Base-by-base conservation (phyloP, 345 rosid genomes). In the Erodium maritimum region DNA sequence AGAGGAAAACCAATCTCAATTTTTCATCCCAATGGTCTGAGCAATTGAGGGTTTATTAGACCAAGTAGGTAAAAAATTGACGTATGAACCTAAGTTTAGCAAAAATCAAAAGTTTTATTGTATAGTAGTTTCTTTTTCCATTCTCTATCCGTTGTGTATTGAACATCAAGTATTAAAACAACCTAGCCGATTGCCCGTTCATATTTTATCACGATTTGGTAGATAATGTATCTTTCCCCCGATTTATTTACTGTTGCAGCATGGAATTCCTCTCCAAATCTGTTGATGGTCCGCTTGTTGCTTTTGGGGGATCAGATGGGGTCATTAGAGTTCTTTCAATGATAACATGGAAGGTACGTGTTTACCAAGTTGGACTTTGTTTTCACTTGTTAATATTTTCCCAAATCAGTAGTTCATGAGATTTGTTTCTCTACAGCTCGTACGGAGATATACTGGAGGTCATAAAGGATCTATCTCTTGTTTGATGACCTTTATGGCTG, bases 231-330 rank as follows among this genome's bases (percentile, higher is more conserved):
- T 37, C 29, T 45, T 21, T 34, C 18, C n/a, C n/a, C n/a, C n/a
- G n/a, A 23, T 17, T 25, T 14, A 61, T 56, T 23, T 57, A 59
- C 23, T 54, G 50, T 59, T 76, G 71, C 82, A 89, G 99, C 70
- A 87, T 93, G 99, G 97, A 89, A 77, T 93, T 89, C 59, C 95
- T 89, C 19, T 57, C 90, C 59, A 79, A 88, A 77, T 89, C 90
- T 55, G 74, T 76, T 56, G 97, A 93, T 71, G 91, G 90, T 68
- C 97, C 99, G 62, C 90, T 89, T 61, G 91, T 93, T 75, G 99
- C 99, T 56, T 93, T 89, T 75, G 99, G 99, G 67, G 82, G 88
- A 76, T 83, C 99, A 21, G 99, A 89, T 79, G 99, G 99, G 61
- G 90, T 93, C 62, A 89, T 93, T 56, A 85, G 99, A 73, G 99